A percentile compares a stretch with the other conserved stretches of the same genome.
phyloP scores from a whole-genome alignment of 371 early-diverging fungal genomes.

The Syncephalis fuscata region DNA sequence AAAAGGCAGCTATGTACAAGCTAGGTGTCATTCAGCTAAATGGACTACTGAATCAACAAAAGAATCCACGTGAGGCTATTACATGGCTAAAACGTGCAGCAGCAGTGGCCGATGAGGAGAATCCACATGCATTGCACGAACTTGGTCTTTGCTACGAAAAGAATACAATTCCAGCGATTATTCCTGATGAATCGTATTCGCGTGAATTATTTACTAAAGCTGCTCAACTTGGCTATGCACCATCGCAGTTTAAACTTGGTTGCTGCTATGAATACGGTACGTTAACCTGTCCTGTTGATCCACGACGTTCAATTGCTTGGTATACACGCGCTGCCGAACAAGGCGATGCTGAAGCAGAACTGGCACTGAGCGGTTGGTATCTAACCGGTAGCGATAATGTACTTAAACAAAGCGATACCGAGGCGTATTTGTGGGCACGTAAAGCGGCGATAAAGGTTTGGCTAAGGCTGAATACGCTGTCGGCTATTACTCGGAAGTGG shows the following conservation, averaged over 20 bases:
- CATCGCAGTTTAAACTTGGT: slow-evolving; percentile 85
- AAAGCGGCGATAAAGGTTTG: slow-evolving; percentile 62
- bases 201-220: slow-evolving; percentile 80
- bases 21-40: slow-evolving; percentile 73
- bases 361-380: slow-evolving; percentile 83
- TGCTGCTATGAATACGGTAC: slow-evolving; percentile 88
- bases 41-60: slow-evolving; percentile 48
- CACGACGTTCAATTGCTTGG: slow-evolving; percentile 88
- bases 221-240: slow-evolving; percentile 85
- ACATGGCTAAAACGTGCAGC: slow-evolving; percentile 90
- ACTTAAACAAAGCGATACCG: slow-evolving; percentile 58
- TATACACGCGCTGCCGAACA: slow-evolving; percentile 85
- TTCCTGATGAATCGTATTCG: slow-evolving; percentile 71
- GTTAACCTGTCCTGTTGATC: slow-evolving; percentile 74
- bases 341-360: slow-evolving; percentile 62
- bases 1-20: slow-evolving; percentile 91
- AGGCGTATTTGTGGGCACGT: slow-evolving; percentile 79
- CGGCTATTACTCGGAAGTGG: slow-evolving; percentile 69
- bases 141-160: slow-evolving; percentile 78
- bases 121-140: slow-evolving; percentile 88
- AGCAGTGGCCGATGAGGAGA: slow-evolving; percentile 67
- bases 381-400: slow-evolving; percentile 70
- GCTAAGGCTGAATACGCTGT: slow-evolving; percentile 83
- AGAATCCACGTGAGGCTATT: slow-evolving; percentile 73
- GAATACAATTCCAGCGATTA: slow-evolving; percentile 52